Evolutionary conservation across 768 basidiomycete genomes (phyloP), one percentile per base, ranked within the genome.

Genomic region (Auricularia sp.): DNA sequence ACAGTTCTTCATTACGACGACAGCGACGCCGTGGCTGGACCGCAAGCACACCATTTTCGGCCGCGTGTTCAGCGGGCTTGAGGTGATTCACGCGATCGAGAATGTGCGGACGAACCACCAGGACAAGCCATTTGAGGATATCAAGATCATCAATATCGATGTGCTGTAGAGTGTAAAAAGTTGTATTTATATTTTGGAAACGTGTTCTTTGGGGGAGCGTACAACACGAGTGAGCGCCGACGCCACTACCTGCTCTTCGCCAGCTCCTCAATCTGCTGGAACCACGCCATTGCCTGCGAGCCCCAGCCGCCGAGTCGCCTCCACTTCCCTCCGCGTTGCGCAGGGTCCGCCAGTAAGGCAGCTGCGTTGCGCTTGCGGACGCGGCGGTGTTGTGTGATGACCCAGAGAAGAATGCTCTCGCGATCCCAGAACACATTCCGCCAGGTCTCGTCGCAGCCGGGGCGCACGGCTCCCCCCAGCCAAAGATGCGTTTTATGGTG

Each of bases 1-100:
- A 1, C 96, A 99, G 72, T 99, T 98, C 80, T 99, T 98, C 79
- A 93, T 98, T 73, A 98, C 95, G 7, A 97, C 94, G 3, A 94
- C 88, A 2, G 89, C 94, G 6, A 92, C 91, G 7, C 92, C 94
- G 6, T 96, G 93, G 93, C 77, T 96, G 67, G 93, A 97, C 75
- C 88, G 85, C 75, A 93, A 92, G 70, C 88, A 91, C 72, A 96
- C 92, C 0, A 90, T 98, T 69, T 98, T 98, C 70, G 96, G 95
- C 1, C 85, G 94, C 29, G 92, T 92, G 13, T 78, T 89, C 42
- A 86, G 87, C 3, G 95, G 96, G 4, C 78, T 96, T 62, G 95
- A 97, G 74, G 89, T 96, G 34, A 83, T 97, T 3, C 93, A 96
- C 70, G 80, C 82, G 16, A 98, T 99, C 70, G 95, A 98, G 76